Percentiles rank a stretch among this genome's conserved stretches.
Conservation (phyloP, 176 grass and related monocot species). For the Oryza brachyantha region DNA sequence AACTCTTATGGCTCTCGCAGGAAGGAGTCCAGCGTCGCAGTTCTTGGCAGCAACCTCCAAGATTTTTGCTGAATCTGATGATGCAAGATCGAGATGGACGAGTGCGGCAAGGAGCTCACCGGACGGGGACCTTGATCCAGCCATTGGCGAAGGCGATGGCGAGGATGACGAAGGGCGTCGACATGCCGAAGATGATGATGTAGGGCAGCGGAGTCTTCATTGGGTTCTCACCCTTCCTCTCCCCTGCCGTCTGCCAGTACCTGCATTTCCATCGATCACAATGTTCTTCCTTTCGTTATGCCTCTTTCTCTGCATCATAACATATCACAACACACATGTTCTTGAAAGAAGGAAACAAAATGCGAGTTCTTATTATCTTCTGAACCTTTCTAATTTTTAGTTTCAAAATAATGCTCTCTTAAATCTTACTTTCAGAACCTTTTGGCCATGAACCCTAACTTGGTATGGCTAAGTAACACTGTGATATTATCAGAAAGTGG, state of each 20-base stretch:
- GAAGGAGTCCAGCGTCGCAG: background rate
- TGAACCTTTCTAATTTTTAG: too few relatives aligned
- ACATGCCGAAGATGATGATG: constrained; percentile 95
- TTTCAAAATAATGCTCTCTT: too few relatives aligned
- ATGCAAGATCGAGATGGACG: background rate
- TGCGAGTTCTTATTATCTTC: too few relatives aligned
- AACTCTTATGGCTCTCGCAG: constrained; percentile 1
- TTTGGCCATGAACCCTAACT: too few relatives aligned
- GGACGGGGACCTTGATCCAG: constrained; percentile 72
- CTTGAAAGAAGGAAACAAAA: too few relatives aligned
- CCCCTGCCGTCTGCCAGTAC: constrained; percentile 86
- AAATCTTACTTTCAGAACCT: too few relatives aligned
- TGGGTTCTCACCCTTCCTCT: constrained; percentile 93
- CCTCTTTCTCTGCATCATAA: background rate
- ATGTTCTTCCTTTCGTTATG: background rate
- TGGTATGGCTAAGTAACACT: too few relatives aligned
- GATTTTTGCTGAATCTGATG: background rate
- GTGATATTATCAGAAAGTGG: too few relatives aligned
- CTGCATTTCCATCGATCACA: constrained; percentile 36
- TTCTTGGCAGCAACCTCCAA: background rate
- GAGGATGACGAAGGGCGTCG: constrained; percentile 88
- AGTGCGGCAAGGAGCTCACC: constrained; percentile 10
- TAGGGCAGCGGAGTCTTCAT: constrained; percentile 90
- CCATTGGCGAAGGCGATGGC: constrained; percentile 93
- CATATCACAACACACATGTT: background rate